phyloP scores from a whole-genome alignment of 208 protist genomes.

The Trypanosoma caninum region DNA sequence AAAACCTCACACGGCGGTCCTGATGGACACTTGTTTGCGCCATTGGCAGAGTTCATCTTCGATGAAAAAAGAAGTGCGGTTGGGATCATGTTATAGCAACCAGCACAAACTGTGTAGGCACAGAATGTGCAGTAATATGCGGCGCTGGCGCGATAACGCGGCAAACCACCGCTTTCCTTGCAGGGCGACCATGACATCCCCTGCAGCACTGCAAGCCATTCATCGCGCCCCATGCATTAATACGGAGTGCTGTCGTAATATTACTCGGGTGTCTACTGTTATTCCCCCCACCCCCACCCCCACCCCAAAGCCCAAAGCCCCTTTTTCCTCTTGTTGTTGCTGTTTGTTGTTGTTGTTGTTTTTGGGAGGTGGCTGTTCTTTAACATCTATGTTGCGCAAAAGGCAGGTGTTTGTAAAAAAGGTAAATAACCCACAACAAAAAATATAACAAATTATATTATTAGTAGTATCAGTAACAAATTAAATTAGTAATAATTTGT shows the following conservation, averaged over 20 bases:
- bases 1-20: no score
- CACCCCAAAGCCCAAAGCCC: background rate
- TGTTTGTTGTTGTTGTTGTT: background rate
- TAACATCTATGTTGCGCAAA: no score
- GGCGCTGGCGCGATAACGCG: conserved; percentile 57
- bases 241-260: background rate
- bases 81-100: conserved; percentile 41
- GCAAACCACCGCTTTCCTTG: conserved; percentile 30
- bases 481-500: no score
- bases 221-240: conserved; percentile 15
- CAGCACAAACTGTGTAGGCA: conserved; percentile 69
- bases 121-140: conserved; percentile 83
- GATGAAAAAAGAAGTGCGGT: conserved; percentile 20
- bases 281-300: no score
- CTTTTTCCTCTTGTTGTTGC: background rate
- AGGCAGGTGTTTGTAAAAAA: no score
- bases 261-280: no score
- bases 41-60: background rate
- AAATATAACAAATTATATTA: no score
- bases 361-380: no score
- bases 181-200: conserved; percentile 36
- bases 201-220: conserved; percentile 18
- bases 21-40: no score
- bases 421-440: background rate
- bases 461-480: no score